Evolutionary conservation across 2,329 filamentous ascomycete species (phyloP).

Genomic region (Talaromyces pinophilus): DNA sequence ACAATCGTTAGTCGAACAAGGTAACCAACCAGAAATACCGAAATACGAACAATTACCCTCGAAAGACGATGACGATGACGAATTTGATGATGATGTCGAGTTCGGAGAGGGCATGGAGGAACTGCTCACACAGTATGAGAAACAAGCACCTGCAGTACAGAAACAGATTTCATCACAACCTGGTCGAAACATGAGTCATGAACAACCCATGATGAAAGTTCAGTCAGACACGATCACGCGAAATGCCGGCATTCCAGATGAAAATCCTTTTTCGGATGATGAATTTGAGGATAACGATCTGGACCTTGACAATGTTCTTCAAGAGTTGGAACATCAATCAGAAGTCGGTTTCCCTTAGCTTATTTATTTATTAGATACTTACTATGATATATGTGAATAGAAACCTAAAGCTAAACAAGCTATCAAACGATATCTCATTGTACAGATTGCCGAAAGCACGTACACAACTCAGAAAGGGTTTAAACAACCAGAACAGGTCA

Average conservation of each 20-base stretch:
- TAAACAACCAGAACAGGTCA: conserved; percentile 70
- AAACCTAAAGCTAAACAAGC: conserved; percentile 64
- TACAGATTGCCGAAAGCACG: conserved; percentile 68
- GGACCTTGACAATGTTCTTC: conserved; percentile 58
- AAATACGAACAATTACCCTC: conserved; percentile 20
- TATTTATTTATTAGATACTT: conserved; percentile 37
- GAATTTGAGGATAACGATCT: conserved; percentile 70
- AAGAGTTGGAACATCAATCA: conserved; percentile 69
- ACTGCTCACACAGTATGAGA: conserved; percentile 58
- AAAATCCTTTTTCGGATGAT: conserved; percentile 45
- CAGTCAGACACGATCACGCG: background rate
- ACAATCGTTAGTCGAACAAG: conserved; percentile 8
- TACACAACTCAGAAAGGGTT: conserved; percentile 66
- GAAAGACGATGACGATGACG: conserved; percentile 49
- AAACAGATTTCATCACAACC: background rate
- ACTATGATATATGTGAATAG: conserved; percentile 67
- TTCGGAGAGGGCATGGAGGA: conserved; percentile 58
- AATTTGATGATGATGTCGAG: conserved; percentile 69
- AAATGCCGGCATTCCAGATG: background rate
- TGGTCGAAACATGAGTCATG: background rate
- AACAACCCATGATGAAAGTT: background rate
- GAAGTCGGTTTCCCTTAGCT: conserved; percentile 59
- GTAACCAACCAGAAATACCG: conserved; percentile 3
- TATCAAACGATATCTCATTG: conserved; percentile 85
- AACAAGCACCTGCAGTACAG: conserved; percentile 29